phyloP scores from a whole-genome alignment of 1,139 yeast species.

The Spathaspora sp. region DNA sequence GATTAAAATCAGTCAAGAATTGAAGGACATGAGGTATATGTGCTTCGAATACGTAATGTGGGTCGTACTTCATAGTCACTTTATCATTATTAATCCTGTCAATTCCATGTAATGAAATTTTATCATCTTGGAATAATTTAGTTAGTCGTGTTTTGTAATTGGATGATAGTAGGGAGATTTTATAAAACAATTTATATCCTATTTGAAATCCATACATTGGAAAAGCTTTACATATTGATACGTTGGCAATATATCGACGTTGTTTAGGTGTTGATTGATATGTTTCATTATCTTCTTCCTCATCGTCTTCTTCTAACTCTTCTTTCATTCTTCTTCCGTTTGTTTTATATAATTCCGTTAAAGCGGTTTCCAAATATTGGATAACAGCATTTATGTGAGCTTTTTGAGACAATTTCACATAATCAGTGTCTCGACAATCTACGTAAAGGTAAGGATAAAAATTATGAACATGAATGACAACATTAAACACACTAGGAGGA shows the following conservation, averaged over 20 bases:
- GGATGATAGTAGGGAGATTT: conserved; percentile 69
- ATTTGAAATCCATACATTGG: conserved; percentile 84
- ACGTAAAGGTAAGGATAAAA: conserved; percentile 79
- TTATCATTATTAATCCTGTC: conserved; percentile 6
- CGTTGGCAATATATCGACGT: conserved; percentile 58
- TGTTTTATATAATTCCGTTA: conserved; percentile 18
- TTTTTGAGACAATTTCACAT: conserved; percentile 10
- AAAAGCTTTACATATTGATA: conserved; percentile 68
- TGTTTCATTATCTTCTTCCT: conserved; percentile 5
- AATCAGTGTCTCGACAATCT: conserved; percentile 34
- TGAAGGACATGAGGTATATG: conserved; percentile 80
- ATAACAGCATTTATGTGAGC: conserved; percentile 15
- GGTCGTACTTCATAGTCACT: conserved; percentile 4
- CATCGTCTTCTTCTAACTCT: conserved; percentile 13
- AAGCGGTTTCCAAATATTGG: conserved; percentile 19
- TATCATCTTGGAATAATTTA: conserved; percentile 55
- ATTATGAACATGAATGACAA: conserved; percentile 74
- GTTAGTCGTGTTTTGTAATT: conserved; percentile 57
- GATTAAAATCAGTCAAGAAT: conserved; percentile 77
- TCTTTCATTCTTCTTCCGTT: conserved; percentile 9
- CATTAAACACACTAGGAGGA: conserved; percentile 21
- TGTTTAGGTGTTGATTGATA: conserved; percentile 7
- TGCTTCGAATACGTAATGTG: conserved; percentile 53
- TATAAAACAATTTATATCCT: conserved; percentile 63
- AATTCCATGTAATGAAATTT: conserved; percentile 20